Conservation (phyloP, 768 basidiomycete genomes). For the Cantharellus anzutake region DNA sequence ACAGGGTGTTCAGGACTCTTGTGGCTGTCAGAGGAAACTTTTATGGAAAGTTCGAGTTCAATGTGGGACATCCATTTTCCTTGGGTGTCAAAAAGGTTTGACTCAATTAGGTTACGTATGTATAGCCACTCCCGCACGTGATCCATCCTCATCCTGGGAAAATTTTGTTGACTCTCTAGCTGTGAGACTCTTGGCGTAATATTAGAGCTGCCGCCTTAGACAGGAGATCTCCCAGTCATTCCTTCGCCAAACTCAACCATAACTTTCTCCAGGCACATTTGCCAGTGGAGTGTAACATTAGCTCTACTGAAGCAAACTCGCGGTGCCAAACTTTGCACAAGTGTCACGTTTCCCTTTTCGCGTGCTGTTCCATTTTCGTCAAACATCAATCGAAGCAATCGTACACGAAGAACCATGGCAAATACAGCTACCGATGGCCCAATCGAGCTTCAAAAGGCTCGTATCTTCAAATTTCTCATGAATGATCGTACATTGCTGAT, state of each 20-base stretch:
- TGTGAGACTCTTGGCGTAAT: too few species aligned
- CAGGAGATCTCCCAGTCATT: neutral
- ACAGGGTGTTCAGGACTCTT: too few species aligned
- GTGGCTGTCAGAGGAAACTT: too few species aligned
- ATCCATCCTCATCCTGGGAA: too few species aligned
- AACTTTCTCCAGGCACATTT: neutral
- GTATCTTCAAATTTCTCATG: neutral
- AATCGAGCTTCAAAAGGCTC: constrained; percentile 11
- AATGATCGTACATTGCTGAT: neutral
- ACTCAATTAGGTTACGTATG: too few species aligned
- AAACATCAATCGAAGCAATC: neutral
- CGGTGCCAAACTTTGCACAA: neutral
- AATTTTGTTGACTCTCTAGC: too few species aligned
- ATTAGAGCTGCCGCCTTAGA: neutral
- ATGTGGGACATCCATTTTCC: too few species aligned
- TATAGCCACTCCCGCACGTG: too few species aligned
- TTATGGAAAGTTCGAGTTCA: too few species aligned
- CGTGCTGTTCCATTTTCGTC: neutral
- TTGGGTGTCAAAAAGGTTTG: too few species aligned
- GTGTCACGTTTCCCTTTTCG: neutral
- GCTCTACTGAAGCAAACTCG: neutral
- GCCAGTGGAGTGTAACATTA: neutral
- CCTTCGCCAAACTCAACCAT: neutral
- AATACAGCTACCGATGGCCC: constrained; percentile 7
- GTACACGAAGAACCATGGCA: neutral